Evolutionary conservation across 257 asterid species (phyloP), one percentile per base, ranked within the genome.

Genomic region (Nicotiana benthamiana): DNA sequence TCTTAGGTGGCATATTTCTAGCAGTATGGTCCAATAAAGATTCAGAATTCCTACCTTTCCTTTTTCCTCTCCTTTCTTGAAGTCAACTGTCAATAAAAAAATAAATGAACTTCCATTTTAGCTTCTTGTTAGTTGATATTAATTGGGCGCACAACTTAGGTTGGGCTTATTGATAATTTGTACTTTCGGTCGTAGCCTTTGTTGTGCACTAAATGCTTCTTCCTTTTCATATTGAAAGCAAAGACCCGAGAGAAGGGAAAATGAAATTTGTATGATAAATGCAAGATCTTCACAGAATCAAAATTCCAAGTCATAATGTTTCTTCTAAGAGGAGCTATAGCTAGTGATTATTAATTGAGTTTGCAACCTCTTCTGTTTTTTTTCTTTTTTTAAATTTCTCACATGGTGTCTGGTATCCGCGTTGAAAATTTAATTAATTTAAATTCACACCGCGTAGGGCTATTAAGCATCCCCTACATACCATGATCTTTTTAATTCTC

Each of bases 331-430:
- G 61, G 79, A 26, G 9, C 61, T 74, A 28, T 28, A 74, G 26
- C 60, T 72, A 46, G 78, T 72, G 40, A 72, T 13, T 13, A 48
- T 74, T 74, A 74, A 74, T 74, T 74, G 61, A 48, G 79, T 74
- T 12, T 74, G 26, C 61, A 74, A 26, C 43, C 61, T 24, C 24
- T 34, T 6, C 43, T 40, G 9, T 6, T 40, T 8, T 7, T 8
- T 8, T 40, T 7, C 8, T 40, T 40, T 1, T 40, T 8, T 40
- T 1, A 0, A 40, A 8, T 8, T 40, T 40, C 10, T 36, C 46
- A 7, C 46, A 1, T 8, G 46, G 10, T 36, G 0, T 36, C 0
- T 3, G 3, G 48, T 40, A 40, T 3, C 10, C 12, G 12, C 48
- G 48, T 40, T 40, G 3, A 12, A 40, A 3, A 11, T 40, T 40